Evolutionary conservation across 495 filamentous ascomycete genomes (phyloP), one percentile per base, ranked within the genome.

Genomic region (Talaromyces nanjingensis): DNA sequence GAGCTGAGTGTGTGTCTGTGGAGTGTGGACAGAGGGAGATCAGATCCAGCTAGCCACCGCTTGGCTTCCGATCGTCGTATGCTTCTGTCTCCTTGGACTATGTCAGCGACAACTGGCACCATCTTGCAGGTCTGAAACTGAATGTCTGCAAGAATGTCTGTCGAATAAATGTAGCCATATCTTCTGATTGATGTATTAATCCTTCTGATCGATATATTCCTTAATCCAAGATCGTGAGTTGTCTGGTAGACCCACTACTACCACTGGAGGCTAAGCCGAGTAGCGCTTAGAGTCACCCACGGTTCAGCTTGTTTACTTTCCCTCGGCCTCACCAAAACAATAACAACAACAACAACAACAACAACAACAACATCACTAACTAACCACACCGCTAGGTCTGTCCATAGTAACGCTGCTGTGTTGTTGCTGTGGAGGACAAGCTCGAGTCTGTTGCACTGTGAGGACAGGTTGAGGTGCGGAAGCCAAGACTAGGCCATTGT

Each of bases 301-400:
- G 59, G 59, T 60, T 60, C 59, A 60, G 59, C 58, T 60, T 60
- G 59, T 60, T 60, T 60, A 60, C 59, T 37, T 49, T 49, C 45
- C 45, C 45, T 49, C 45, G 45, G 45, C 45, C 45, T 18, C 6
- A n/a, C 37, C 37, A 42, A 33, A 59, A 59, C 54, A 56, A 59
- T 24, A 59, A 59, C 57, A 59, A 33, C 5, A 27, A 57, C 25
- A 27, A 57, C 24, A 18, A 59, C 1, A 59, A 42, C 57, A 59
- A 18, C 56, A 37, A 18, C 22, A 24, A 24, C 22, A 24, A 24
- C 22, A 24, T 1, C 22, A 5, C 0, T 2, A 27, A 5, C 11
- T 5, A 34, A 37, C 31, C 18, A 24, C 57, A 59, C 31, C 54
- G 54, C 54, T 11, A 57, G 54, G 12, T 33, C 31, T 33, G 54